These are phyloP conservation scores for Hypoxylon fuscum DNA, from an alignment of 495 filamentous ascomycete genomes.

Conservation along the genomic window DNA sequence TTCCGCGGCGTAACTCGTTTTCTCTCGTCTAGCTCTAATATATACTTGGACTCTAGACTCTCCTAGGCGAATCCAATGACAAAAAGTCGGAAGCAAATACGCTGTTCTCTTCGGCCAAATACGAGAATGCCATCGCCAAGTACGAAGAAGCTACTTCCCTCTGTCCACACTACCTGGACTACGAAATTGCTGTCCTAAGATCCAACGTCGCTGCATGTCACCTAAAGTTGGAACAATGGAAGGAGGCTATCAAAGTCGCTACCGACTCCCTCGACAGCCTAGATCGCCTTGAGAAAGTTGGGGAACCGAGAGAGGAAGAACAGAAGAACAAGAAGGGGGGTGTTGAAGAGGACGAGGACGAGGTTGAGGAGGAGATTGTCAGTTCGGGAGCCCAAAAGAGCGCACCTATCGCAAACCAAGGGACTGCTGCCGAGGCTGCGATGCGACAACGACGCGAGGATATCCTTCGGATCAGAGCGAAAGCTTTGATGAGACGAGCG, in stretches of 20 bases:
- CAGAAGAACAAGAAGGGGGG: constrained; percentile 49
- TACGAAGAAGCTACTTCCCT: constrained; percentile 86
- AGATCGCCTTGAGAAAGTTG: constrained; percentile 60
- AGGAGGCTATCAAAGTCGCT: constrained; percentile 78
- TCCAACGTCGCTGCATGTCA: constrained; percentile 93
- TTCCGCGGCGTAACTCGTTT: too few species aligned
- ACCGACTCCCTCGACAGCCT: constrained; percentile 76
- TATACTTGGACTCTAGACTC: constrained; percentile 54
- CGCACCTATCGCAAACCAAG: constrained; percentile 51
- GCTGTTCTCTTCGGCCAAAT: constrained; percentile 75
- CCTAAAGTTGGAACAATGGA: constrained; percentile 87
- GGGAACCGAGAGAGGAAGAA: constrained; percentile 32
- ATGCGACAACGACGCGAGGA: constrained; percentile 60
- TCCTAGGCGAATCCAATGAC: constrained; percentile 75
- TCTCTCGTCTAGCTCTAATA: too few species aligned
- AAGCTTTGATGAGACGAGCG: constrained; percentile 86
- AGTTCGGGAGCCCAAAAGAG: constrained; percentile 61
- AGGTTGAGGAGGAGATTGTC: constrained; percentile 66
- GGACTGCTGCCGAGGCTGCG: constrained; percentile 45
- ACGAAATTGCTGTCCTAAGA: constrained; percentile 85
- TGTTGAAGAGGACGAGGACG: constrained; percentile 68
- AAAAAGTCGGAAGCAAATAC: constrained; percentile 82
- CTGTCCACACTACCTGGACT: constrained; percentile 89
- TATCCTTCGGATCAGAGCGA: constrained; percentile 80
- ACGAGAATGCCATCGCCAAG: constrained; percentile 84